Evolutionary conservation across 1,139 yeast species (phyloP), one percentile per base, ranked within the genome.

Genomic region (Debaryomyces subglobosus): DNA sequence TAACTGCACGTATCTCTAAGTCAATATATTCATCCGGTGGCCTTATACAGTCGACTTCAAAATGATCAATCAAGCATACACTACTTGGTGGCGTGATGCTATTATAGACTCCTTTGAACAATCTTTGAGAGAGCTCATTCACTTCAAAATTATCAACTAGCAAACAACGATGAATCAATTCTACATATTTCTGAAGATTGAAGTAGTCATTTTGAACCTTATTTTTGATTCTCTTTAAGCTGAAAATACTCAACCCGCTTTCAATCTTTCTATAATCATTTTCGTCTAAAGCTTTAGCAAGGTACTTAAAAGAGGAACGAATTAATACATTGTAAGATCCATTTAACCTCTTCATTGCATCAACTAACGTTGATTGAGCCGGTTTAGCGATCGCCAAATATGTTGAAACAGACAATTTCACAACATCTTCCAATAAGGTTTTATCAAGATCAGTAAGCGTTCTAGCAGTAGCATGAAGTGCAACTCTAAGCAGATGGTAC

Each of bases 381-480:
- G 86, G 81, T 10, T 79, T 74, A 1, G 92, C 78, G 23, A 89
- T 81, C 12, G 84, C 85, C 0, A 86, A 74, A 59, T 90, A 94
- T 0, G 86, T 75, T 0, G 97, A 89, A 7, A 87, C 78, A 0
- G 94, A 77, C 27, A 89, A 66, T 24, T 73, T 68, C 7, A 88
- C 83, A n/a, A 91, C 77, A 63, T 91, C 96, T 45, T 75, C 78
- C 36, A 95, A 66, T 41, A 95, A 68, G 1, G 72, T 50, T 48
- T 76, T 81, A 57, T 94, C 98, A 21, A 87, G 65, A 10, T 77
- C 80, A 0, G 92, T 82, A 59, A 89, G 88, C 8, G 82, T 74
- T 53, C 97, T 76, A 3, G 88, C 84, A 0, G 96, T 87, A 1
- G 92, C 82, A 59, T 87, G 94, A 47, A 89, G 78, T 3, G 83